Base-by-base conservation (phyloP, 257 asterid genomes). In the Capsicum baccatum region DNA sequence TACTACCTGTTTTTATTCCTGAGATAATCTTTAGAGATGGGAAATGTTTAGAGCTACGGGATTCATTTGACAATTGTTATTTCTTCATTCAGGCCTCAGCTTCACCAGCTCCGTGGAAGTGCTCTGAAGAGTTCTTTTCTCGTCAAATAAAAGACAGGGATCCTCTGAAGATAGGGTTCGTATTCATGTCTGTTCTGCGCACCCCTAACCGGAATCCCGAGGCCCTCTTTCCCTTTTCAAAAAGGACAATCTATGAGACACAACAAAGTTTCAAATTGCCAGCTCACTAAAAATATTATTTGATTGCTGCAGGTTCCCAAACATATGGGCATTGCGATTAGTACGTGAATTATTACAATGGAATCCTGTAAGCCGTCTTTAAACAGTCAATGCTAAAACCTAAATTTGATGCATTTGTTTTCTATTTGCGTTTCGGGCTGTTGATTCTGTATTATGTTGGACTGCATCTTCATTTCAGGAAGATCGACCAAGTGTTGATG, bases 101-200 rank as follows among this genome's bases (percentile, higher is more conserved):
- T 85, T 91, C 98, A 73, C 98, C 99, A 69, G 99, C 92, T 89
- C 94, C 98, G 16, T 94, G 99, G 98, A 96, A 91, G 90, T 96
- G 99, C 89, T 96, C 99, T 69, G 99, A 96, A 89, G 98, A 94
- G 85, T 91, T 92, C 88, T 95, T 96, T 87, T 89, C 95, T 84
- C 83, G 80, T 85, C 95, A 88, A 83, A 92, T 96, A 87, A 90
- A 89, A 91, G 91, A 85, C 79, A 90, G 98, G 92, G 98, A 96
- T 91, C 99, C 98, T 85, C 98, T 96, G 47, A 95, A 94, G 83
- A 84, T 94, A 59, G 99, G 99, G 98, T 94, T 62, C 81, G 97
- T 83, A 83, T 64, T 68, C 48, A 67, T 57, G 47, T 79, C 84
- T 85, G 83, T 54, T 85, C 66, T 83, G 64, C 58, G 48, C 35